Evolutionary conservation across 106 monocot genomes (phyloP), one percentile per base, ranked within the genome.

Genomic region (Alisma plantagoaquatica): DNA sequence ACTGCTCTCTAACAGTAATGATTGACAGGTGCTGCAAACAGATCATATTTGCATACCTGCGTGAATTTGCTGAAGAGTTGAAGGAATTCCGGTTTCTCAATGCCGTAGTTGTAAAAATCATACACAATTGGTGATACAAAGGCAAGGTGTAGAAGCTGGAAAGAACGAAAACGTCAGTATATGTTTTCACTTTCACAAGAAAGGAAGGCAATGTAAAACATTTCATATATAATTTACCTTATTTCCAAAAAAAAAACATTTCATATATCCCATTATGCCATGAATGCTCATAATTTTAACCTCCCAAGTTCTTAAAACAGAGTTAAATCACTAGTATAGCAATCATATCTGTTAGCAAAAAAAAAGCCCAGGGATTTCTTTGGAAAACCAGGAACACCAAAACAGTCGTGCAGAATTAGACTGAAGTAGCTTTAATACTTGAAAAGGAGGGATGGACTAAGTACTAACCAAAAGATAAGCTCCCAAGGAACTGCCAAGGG

Each of bases 401-500:
- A n/a, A n/a, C n/a, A n/a, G n/a, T n/a, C n/a, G n/a, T n/a, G n/a
- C n/a, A n/a, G n/a, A n/a, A n/a, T n/a, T n/a, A n/a, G n/a, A n/a
- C n/a, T n/a, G n/a, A n/a, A n/a, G n/a, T n/a, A n/a, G n/a, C n/a
- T n/a, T n/a, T n/a, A n/a, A n/a, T n/a, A n/a, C n/a, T n/a, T n/a
- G n/a, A n/a, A n/a, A n/a, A n/a, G n/a, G n/a, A n/a, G n/a, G n/a
- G n/a, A n/a, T n/a, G 22, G 2, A 43, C 17, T 17, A 3, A 38
- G 35, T 24, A 64, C 69, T 33, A 43, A 91, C 91, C 75, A 91
- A 69, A 28, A 91, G 75, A 33, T 51, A 75, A 54, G 91, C 91
- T 49, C 91, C 91, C 41, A 78, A 67, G 14, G 72, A 75, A 68
- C 72, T 75, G 81, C 81, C 77, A 59, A 92, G 64, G 35, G 81